phyloP scores from a whole-genome alignment of 2,329 filamentous ascomycete species.

The Nothomitra cinnamomea region DNA sequence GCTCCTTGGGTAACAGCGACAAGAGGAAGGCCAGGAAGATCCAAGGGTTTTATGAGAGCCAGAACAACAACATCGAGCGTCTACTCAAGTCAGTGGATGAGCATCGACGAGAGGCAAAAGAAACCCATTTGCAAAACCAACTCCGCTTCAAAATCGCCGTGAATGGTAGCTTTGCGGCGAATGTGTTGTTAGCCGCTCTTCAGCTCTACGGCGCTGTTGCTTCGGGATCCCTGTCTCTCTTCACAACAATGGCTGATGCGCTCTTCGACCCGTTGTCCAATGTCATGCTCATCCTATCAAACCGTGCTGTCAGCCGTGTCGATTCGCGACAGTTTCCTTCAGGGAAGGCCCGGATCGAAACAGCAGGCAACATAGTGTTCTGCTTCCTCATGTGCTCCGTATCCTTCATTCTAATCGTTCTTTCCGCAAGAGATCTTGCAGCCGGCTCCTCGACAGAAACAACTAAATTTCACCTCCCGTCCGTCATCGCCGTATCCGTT shows the following conservation, averaged over 20 bases:
- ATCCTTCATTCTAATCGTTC: constrained; percentile 80
- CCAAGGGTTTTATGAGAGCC: constrained; percentile 68
- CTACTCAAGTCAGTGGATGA: constrained; percentile 87
- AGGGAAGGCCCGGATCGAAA: constrained; percentile 87
- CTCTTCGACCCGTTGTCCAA: constrained; percentile 89
- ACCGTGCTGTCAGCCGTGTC: constrained; percentile 75
- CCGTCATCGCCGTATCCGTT: constrained; percentile 66
- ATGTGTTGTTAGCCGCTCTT: constrained; percentile 58
- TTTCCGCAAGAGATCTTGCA: constrained; percentile 57
- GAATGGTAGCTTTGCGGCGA: constrained; percentile 56
- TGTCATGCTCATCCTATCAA: constrained; percentile 67
- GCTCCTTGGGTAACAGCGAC: constrained; percentile 20
- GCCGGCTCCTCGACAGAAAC: constrained; percentile 31
- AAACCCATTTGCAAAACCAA: constrained; percentile 66
- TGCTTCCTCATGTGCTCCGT: constrained; percentile 92
- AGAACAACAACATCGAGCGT: constrained; percentile 87
- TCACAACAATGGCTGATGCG: constrained; percentile 93
- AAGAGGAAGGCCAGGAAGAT: constrained; percentile 37
- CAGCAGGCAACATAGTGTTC: constrained; percentile 88
- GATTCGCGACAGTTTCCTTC: constrained; percentile 77
- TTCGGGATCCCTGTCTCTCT: constrained; percentile 82
- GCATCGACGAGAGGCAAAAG: constrained; percentile 64
- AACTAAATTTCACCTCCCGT: constrained; percentile 60
- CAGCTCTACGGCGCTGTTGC: constrained; percentile 80
- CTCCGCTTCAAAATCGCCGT: constrained; percentile 45